Conservation (phyloP, 73 alveolate genomes). For the Paramecium primaurelia region DNA sequence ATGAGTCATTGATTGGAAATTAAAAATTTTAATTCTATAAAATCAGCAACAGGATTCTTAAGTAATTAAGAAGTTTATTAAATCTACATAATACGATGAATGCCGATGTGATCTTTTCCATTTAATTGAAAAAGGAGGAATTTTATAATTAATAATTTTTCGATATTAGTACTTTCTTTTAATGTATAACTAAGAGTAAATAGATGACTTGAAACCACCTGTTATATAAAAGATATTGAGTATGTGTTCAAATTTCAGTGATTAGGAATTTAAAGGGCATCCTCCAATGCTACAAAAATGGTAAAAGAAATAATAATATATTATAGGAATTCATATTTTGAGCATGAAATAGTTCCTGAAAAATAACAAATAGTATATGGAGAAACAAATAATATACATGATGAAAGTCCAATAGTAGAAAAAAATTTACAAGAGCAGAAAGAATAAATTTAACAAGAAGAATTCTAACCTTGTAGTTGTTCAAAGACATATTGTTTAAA, state of each 20-base stretch:
- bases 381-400: not conserved
- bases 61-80: not conserved
- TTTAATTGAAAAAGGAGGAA: not conserved
- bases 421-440: not conserved
- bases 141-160: not conserved
- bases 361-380: not conserved
- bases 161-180: not conserved
- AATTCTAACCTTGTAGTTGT: not conserved
- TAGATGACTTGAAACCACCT: constrained; percentile 12
- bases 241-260: not conserved
- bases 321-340: not conserved
- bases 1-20: not conserved
- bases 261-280: not conserved
- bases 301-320: not conserved
- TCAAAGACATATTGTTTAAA: not conserved
- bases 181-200: not conserved
- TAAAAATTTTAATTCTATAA: not conserved
- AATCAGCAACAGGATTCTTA: not conserved
- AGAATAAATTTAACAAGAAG: not conserved
- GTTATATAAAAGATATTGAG: not conserved
- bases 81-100: not conserved
- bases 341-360: not conserved
- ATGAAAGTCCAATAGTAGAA: not conserved
- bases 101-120: not conserved
- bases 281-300: not conserved